Base-by-base conservation (phyloP, 148 eudicot species). In the Agrostemma githago region DNA sequence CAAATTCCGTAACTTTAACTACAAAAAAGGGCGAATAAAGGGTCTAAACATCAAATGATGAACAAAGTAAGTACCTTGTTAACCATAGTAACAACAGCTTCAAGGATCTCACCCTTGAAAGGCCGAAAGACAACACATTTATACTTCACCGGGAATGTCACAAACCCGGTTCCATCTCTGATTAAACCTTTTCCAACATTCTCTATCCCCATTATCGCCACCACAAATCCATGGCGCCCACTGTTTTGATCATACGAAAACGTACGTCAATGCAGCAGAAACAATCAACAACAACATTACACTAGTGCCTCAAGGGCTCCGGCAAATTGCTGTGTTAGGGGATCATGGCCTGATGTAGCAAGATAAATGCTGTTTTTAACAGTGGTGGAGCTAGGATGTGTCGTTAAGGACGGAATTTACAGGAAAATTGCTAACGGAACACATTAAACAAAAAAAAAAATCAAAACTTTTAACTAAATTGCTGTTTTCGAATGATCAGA, bases 31-130 rank as follows among this genome's bases (percentile, higher is more conserved):
- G 21, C 17, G 8, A 16, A 42, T 67, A 4, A 34, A 46, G 42
- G 4, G 21, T 2, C 19, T 59, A n/a, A 46, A 17, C 3, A 53
- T 12, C 3, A 51, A 14, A 40, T 17, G 4, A 41, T 9, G 0
- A 4, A 5, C 34, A 17, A 63, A 43, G 42, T 41, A 40, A 7
- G 58, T 77, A 93, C 98, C 96, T 94, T 94, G 80, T 91, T 94
- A 71, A 94, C 98, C 97, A 92, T 89, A 10, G 98, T 91, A 65
- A 94, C 98, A 82, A 94, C 96, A 71, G 97, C 95, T 83, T 94
- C 98, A 11, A 91, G 84, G 42, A 94, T 88, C 82, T 94, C 98
- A 12, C 97, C 97, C 71, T 91, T 91, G 72, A 94, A 94, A n/a
- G 98, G 98, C 17, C 98, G 74, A 70, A 94, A 94, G 0, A 89